Evolutionary conservation across 2,329 filamentous ascomycete genomes (phyloP).

Genomic region (Xylariaceae sp.): DNA sequence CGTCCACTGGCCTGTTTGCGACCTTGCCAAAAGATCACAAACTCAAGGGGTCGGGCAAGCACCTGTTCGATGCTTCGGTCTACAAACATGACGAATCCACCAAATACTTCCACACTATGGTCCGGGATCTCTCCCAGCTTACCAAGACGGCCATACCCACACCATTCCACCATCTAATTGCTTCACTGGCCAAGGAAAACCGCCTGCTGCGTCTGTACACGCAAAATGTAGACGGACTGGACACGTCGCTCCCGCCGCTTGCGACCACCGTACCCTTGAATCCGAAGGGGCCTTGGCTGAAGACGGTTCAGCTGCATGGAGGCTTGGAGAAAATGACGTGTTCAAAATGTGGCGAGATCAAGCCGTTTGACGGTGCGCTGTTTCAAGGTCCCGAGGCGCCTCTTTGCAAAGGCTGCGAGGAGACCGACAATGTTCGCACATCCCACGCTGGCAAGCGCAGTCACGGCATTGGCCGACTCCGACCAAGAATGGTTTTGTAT

Average conservation of each 20-base stretch:
- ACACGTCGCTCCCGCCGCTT: constrained; percentile 74
- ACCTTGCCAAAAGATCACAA: constrained; percentile 81
- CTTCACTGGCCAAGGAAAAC: constrained; percentile 79
- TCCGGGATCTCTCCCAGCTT: constrained; percentile 75
- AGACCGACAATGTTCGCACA: constrained; percentile 68
- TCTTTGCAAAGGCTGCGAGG: constrained; percentile 66
- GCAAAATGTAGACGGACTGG: constrained; percentile 94
- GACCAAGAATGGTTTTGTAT: constrained; percentile 92
- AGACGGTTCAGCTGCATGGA: constrained; percentile 87
- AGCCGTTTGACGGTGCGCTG: constrained; percentile 66
- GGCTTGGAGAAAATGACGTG: constrained; percentile 95
- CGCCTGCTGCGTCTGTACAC: constrained; percentile 86
- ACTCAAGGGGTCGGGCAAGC: constrained; percentile 85
- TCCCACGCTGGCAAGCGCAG: constrained; percentile 75
- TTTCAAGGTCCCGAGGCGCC: constrained; percentile 83
- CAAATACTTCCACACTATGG: constrained; percentile 91
- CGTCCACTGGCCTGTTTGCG: constrained; percentile 80
- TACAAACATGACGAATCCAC: constrained; percentile 89
- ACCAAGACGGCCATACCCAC: constrained; percentile 74
- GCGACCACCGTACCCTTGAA: constrained; percentile 74
- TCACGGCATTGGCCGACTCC: constrained; percentile 82
- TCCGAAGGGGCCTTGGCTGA: constrained; percentile 82
- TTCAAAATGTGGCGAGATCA: constrained; percentile 77
- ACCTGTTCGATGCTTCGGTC: constrained; percentile 94
- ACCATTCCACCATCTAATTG: constrained; percentile 86